Percentiles rank a stretch among this genome's conserved stretches.
phyloP scores from a whole-genome alignment of 2,329 filamentous ascomycete genomes.

The Aspergillus cejpii region DNA sequence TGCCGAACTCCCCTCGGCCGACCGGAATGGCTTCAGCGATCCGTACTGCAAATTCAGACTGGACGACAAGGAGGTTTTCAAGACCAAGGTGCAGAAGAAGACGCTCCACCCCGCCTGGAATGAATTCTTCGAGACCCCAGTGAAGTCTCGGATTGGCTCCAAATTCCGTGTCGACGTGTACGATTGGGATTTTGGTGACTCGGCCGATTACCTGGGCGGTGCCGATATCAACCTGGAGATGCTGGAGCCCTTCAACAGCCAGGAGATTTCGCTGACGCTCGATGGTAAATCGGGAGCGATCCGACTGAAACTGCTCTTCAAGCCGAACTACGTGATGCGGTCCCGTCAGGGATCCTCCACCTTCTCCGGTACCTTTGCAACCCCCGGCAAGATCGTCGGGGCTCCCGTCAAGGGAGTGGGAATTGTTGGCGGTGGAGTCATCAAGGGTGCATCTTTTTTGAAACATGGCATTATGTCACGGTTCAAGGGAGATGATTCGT shows the following conservation, averaged over 20 bases:
- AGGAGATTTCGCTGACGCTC: slow-evolving; percentile 66
- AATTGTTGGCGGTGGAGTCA: slow-evolving; percentile 72
- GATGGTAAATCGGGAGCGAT: slow-evolving; percentile 86
- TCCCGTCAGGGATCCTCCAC: slow-evolving; percentile 85
- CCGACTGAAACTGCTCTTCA: slow-evolving; percentile 80
- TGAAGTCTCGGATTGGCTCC: slow-evolving; percentile 77
- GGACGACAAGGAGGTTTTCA: slow-evolving; percentile 83
- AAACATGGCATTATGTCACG: slow-evolving; percentile 66
- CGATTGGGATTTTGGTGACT: slow-evolving; percentile 96
- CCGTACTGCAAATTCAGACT: slow-evolving; percentile 93
- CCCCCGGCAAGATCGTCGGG: slow-evolving; percentile 83
- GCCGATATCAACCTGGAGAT: slow-evolving; percentile 67
- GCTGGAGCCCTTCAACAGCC: slow-evolving; percentile 76
- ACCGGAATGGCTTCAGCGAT: slow-evolving; percentile 94
- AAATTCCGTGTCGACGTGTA: slow-evolving; percentile 78
- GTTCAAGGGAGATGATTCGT: slow-evolving; percentile 44
- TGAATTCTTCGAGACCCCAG: slow-evolving; percentile 79
- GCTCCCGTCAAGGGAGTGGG: slow-evolving; percentile 91
- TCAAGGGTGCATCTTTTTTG: slow-evolving; percentile 85
- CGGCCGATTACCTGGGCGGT: slow-evolving; percentile 81
- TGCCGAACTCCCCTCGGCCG: slow-evolving; percentile 79
- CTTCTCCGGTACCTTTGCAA: slow-evolving; percentile 82
- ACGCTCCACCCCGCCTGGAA: slow-evolving; percentile 93
- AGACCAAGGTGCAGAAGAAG: slow-evolving; percentile 95
- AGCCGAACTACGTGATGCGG: slow-evolving; percentile 81